Percentiles rank a stretch among this genome's conserved stretches.
Evolutionary conservation across 768 basidiomycete species (phyloP).

Genomic region (Pisolithus sp.): DNA sequence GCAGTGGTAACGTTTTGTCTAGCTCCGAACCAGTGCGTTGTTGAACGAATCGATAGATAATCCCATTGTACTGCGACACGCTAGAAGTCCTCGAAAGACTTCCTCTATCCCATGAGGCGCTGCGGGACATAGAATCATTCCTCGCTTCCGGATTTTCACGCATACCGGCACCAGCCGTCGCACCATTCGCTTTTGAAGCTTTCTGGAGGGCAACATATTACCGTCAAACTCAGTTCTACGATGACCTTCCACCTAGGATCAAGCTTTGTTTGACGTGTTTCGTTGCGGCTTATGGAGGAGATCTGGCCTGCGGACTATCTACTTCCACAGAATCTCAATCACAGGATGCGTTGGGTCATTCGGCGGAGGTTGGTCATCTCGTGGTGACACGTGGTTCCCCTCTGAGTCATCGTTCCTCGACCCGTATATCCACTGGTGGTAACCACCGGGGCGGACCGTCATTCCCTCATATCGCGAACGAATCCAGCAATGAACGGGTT

Average conservation of each 20-base stretch:
- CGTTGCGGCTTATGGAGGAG: slow-evolving; percentile 42
- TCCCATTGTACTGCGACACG: slow-evolving; percentile 39
- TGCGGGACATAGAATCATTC: slow-evolving; percentile 39
- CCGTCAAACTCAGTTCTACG: slow-evolving; percentile 29
- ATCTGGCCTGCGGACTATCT: slow-evolving; percentile 40
- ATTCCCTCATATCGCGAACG: background rate
- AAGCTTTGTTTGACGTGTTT: slow-evolving; percentile 41
- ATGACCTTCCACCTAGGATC: slow-evolving; percentile 37
- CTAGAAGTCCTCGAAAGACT: slow-evolving; percentile 34
- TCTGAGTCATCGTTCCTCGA: no score
- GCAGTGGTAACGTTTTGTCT: slow-evolving; percentile 35
- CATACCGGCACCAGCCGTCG: slow-evolving; percentile 40
- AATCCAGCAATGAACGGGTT: background rate
- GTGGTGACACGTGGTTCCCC: background rate
- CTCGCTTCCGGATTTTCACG: slow-evolving; percentile 46
- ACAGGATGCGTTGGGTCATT: slow-evolving; percentile 12
- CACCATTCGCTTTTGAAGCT: slow-evolving; percentile 45
- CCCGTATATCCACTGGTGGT: background rate
- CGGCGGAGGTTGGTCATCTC: background rate
- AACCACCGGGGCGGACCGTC: background rate
- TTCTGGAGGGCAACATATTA: slow-evolving; percentile 59
- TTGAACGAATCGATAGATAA: slow-evolving; percentile 13
- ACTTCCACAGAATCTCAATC: slow-evolving; percentile 28
- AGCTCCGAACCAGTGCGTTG: background rate
- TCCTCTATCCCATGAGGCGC: slow-evolving; percentile 35